Conservation (phyloP, 2,329 filamentous ascomycete genomes). For the Drechslerella coelobrocha region DNA sequence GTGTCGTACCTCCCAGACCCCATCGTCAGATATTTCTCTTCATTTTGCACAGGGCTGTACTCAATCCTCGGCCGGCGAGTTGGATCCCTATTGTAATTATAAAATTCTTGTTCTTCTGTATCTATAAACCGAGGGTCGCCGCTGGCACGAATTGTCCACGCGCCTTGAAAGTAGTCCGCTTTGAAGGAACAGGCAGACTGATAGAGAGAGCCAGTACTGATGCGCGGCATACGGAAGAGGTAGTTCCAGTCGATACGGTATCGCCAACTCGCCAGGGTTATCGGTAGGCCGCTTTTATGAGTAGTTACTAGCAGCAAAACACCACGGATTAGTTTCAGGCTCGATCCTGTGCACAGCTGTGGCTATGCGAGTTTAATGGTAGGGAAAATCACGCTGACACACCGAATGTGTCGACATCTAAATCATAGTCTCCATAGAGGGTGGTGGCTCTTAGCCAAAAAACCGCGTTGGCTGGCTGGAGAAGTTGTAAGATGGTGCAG, state of each 20-base stretch:
- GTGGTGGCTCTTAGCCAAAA: conserved; percentile 37
- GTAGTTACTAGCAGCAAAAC: no score
- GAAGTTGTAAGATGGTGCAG: not conserved
- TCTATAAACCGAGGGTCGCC: conserved; percentile 14
- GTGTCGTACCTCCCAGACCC: not conserved
- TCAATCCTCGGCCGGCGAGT: conserved; percentile 17
- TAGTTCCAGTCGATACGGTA: conserved; percentile 20
- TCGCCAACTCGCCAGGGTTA: conserved; percentile 13
- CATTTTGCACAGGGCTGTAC: not conserved
- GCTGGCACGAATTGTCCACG: conserved; percentile 18
- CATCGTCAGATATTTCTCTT: conserved; percentile 16
- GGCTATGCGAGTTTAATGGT: no score
- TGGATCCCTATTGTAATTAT: not conserved
- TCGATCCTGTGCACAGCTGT: not conserved
- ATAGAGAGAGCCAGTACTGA: not conserved
- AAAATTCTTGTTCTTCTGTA: not conserved
- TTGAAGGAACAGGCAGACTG: conserved; percentile 27
- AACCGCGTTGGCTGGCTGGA: conserved; percentile 9
- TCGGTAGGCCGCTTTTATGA: no score
- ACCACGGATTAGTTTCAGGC: not conserved
- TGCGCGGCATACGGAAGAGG: not conserved
- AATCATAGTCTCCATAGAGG: conserved; percentile 10
- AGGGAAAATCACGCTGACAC: not conserved
- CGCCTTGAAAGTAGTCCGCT: conserved; percentile 7
- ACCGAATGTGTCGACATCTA: conserved; percentile 38